phyloP scores from a whole-genome alignment of 2,329 filamentous ascomycete species.

The Trichophaea hybrida region DNA sequence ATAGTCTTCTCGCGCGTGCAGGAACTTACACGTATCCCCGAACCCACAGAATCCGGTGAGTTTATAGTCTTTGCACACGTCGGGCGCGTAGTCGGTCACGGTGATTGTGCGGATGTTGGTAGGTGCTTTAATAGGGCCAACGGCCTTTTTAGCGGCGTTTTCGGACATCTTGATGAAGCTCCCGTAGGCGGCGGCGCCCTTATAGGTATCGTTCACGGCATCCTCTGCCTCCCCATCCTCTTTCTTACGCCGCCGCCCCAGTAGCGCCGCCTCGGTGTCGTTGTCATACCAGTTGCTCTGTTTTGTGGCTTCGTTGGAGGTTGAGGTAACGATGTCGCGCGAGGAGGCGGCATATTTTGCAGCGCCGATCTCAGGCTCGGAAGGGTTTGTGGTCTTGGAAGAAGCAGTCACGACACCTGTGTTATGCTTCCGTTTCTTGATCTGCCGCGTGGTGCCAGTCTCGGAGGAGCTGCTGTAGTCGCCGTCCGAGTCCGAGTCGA shows the following conservation, averaged over 20 bases:
- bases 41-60: slow-evolving; percentile 59
- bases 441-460: slow-evolving; percentile 44
- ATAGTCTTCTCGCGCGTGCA: slow-evolving; percentile 63
- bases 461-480: slow-evolving; percentile 62
- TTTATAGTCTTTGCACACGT: slow-evolving; percentile 92
- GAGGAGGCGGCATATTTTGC: slow-evolving; percentile 24
- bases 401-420: slow-evolving; percentile 46
- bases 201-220: slow-evolving; percentile 42
- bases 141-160: slow-evolving; percentile 47
- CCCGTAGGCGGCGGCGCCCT: slow-evolving; percentile 55
- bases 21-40: slow-evolving; percentile 68
- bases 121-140: slow-evolving; percentile 77
- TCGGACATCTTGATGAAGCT: slow-evolving; percentile 71
- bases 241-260: slow-evolving; percentile 5
- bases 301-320: slow-evolving; percentile 77
- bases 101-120: slow-evolving; percentile 86
- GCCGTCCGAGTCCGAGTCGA: slow-evolving; percentile 37
- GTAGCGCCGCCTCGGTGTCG: slow-evolving; percentile 30
- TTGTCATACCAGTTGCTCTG: slow-evolving; percentile 82
- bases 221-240: slow-evolving; percentile 1
- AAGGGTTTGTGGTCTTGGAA: slow-evolving; percentile 35
- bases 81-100: slow-evolving; percentile 75
- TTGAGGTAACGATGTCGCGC: slow-evolving; percentile 40
- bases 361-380: slow-evolving; percentile 23
- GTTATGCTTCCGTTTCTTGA: slow-evolving; percentile 57